Percentiles rank a stretch among this genome's conserved stretches.
phyloP scores from a whole-genome alignment of 495 filamentous ascomycete species.

The Penicillium crystallinum region DNA sequence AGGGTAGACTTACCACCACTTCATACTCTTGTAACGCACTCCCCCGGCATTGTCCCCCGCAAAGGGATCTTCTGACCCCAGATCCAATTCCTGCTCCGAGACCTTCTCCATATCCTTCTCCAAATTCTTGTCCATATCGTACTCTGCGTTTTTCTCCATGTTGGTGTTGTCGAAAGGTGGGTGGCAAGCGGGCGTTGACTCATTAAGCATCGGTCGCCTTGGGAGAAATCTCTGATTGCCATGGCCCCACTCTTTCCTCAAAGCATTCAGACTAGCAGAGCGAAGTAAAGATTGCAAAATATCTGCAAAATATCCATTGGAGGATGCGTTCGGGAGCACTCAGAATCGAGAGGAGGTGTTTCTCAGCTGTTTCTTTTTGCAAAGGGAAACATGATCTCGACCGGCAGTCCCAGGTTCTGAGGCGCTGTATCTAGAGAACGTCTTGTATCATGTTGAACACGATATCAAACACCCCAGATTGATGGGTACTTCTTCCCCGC shows the following conservation, averaged over 20 bases:
- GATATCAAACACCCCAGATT: neutral
- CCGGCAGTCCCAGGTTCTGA: neutral
- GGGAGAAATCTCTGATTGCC: neutral
- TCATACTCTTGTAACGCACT: constrained; percentile 1
- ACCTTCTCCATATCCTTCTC: neutral
- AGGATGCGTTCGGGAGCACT: no score
- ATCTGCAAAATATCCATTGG: no score
- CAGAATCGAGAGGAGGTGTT: neutral
- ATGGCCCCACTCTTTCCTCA: neutral
- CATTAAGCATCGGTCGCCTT: neutral
- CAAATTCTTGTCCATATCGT: no score
- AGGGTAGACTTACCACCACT: neutral
- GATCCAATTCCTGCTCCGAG: neutral
- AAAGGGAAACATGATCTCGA: neutral
- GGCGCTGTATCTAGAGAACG: neutral
- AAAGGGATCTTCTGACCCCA: neutral
- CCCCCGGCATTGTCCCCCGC: neutral
- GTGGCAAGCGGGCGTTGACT: neutral
- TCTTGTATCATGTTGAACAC: neutral
- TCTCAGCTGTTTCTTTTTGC: neutral
- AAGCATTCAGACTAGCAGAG: neutral
- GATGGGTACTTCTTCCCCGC: neutral
- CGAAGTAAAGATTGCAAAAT: neutral
- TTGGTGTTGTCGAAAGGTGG: neutral
- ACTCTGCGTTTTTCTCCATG: neutral